phyloP scores from a whole-genome alignment of 768 basidiomycete species.

The Lentinula raphanica region DNA sequence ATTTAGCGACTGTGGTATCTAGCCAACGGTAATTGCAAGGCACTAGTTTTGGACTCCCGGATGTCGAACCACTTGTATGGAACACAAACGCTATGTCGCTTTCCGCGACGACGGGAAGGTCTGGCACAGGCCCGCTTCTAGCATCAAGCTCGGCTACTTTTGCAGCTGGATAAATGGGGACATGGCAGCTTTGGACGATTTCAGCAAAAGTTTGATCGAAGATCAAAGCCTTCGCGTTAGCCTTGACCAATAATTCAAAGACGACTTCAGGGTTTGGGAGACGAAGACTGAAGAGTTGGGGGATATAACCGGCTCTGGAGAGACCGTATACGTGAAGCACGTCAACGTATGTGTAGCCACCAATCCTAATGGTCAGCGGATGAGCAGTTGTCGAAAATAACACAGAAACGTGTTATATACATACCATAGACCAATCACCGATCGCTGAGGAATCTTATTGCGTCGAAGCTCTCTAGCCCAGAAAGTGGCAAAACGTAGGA shows the following conservation, averaged over 20 bases:
- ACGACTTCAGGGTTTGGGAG: conserved; percentile 56
- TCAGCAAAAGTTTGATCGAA: conserved; percentile 43
- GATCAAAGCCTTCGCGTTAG: conserved; percentile 52
- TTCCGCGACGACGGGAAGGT: conserved; percentile 23
- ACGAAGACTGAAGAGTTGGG: conserved; percentile 59
- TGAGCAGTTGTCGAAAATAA: conserved; percentile 7
- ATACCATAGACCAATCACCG: conserved; percentile 61
- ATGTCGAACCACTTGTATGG: conserved; percentile 80
- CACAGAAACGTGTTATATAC: conserved; percentile 15
- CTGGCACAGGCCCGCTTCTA: conserved; percentile 32
- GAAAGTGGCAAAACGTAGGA: conserved; percentile 50
- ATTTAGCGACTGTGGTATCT: conserved; percentile 55
- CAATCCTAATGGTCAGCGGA: conserved; percentile 41
- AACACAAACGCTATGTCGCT: conserved; percentile 52
- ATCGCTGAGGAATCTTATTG: conserved; percentile 36
- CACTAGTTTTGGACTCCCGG: conserved; percentile 78
- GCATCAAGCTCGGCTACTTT: conserved; percentile 22
- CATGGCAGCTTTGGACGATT: conserved; percentile 30
- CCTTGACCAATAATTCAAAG: conserved; percentile 51
- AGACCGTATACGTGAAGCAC: conserved; percentile 60
- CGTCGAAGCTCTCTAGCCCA: conserved; percentile 42
- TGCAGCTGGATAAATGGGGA: conserved; percentile 35
- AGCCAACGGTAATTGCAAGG: conserved; percentile 69
- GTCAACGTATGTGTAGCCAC: conserved; percentile 58
- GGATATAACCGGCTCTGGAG: conserved; percentile 61